Percentiles rank a stretch among this genome's conserved stretches.
Evolutionary conservation across 306 rosid species (phyloP).

Genomic region (Begonia loranthoides): DNA sequence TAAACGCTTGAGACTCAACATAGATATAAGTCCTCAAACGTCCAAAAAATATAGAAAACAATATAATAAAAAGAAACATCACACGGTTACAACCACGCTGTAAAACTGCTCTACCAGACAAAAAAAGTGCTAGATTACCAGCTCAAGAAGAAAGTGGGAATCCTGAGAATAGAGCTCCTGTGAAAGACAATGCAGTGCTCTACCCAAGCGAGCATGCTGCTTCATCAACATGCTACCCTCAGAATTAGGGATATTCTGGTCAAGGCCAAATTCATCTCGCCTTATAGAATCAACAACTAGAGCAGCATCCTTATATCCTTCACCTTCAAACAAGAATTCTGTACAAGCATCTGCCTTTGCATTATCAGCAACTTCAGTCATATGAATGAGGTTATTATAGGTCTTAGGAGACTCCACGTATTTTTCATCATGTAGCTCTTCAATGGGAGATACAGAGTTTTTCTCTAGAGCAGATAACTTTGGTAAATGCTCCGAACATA

Average conservation of each 20-base stretch:
- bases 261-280: conserved; percentile 89
- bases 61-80: not conserved
- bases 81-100: no score
- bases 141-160: conserved; percentile 93
- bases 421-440: conserved; percentile 13
- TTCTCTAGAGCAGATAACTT: conserved; percentile 32
- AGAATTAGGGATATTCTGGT: conserved; percentile 41
- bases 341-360: conserved; percentile 15
- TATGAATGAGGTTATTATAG: conserved; percentile 2
- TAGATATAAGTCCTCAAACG: no score
- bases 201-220: conserved; percentile 96
- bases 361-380: conserved; percentile 18
- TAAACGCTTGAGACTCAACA: no score
- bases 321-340: conserved; percentile 14
- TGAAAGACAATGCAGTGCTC: conserved; percentile 97
- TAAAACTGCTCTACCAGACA: not conserved
- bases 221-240: conserved; percentile 68
- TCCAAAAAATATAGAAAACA: no score
- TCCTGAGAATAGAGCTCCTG: conserved; percentile 95
- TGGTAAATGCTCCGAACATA: conserved; percentile 13
- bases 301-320: conserved; percentile 42
- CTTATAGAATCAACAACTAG: conserved; percentile 68
- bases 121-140: conserved; percentile 39
- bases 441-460: conserved; percentile 12
- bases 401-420: conserved; percentile 4